Conservation (phyloP, 345 rosid genomes). For the Dovyalis caffra region DNA sequence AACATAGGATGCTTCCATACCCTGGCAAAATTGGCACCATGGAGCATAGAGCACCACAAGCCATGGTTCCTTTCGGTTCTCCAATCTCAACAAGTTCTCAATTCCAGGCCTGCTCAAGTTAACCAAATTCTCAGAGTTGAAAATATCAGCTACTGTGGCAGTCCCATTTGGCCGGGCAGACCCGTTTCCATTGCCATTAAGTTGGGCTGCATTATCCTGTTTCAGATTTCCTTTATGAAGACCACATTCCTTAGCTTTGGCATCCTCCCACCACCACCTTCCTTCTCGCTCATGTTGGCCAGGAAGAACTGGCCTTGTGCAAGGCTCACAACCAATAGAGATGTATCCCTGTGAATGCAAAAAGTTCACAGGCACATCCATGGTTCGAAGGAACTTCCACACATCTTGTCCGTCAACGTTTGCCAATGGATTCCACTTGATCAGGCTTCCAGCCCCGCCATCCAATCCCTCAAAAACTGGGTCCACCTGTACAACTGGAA, state of each 20-base stretch:
- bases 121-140: slow-evolving; percentile 60
- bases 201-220: slow-evolving; percentile 37
- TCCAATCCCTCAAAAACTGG: slow-evolving; percentile 86
- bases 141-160: slow-evolving; percentile 49
- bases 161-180: slow-evolving; percentile 32
- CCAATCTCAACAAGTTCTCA: slow-evolving; percentile 69
- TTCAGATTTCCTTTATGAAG: slow-evolving; percentile 86
- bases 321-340: slow-evolving; percentile 97
- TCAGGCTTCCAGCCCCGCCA: slow-evolving; percentile 83
- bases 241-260: slow-evolving; percentile 96
- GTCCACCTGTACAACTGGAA: slow-evolving; percentile 88
- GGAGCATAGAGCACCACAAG: slow-evolving; percentile 91
- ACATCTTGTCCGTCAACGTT: slow-evolving; percentile 69
- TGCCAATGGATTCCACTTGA: slow-evolving; percentile 97
- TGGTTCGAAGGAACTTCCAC: slow-evolving; percentile 81
- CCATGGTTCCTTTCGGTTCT: slow-evolving; percentile 77
- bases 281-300: slow-evolving; percentile 99
- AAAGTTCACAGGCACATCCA: slow-evolving; percentile 82
- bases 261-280: slow-evolving; percentile 99
- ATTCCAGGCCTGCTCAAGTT: slow-evolving; percentile 67
- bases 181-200: slow-evolving; percentile 41
- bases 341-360: slow-evolving; percentile 76
- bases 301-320: slow-evolving; percentile 90
- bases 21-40: slow-evolving; percentile 96
- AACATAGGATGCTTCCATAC: slow-evolving; percentile 72